Evolutionary conservation across 2,329 filamentous ascomycete species (phyloP), one percentile per base, ranked within the genome.

Genomic region (Aspergillus clavatus): DNA sequence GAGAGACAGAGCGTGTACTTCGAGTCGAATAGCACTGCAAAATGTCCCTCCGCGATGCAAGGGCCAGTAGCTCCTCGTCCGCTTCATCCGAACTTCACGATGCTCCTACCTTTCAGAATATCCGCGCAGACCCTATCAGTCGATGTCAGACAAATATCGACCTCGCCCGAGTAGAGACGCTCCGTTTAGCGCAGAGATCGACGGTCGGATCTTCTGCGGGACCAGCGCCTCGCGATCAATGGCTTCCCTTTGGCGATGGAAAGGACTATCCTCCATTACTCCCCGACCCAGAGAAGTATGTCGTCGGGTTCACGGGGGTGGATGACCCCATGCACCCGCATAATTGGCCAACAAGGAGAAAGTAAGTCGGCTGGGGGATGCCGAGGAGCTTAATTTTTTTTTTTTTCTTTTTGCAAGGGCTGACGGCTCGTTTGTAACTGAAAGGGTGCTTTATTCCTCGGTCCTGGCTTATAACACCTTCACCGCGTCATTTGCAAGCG

Each of bases 301-400:
- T 79, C 1, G 75, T 79, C 10, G 76, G 79, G 38, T 79, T 78
- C 50, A 72, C 75, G 40, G 76, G 73, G 2, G 63, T 61, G 0
- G 61, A 74, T 35, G 76, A 79, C 53, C 74, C 74, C 1, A 78
- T 56, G 43, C 46, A 79, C 55, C 73, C 76, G 2, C 72, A 77
- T 54, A 79, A 79, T 40, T 79, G 76, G 75, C 58, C 69, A 0
- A 41, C 68, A 14, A 61, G 60, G 44, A 71, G 66, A 55, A 79
- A 77, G 64, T 63, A 31, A 22, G 46, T 21, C n/a, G n/a, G n/a
- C n/a, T n/a, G n/a, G n/a, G n/a, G n/a, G n/a, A n/a, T n/a, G n/a
- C n/a, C n/a, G n/a, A n/a, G n/a, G n/a, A n/a, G n/a, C n/a, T n/a
- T n/a, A n/a, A n/a, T n/a, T n/a, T n/a, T n/a, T n/a, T n/a, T n/a